These are phyloP conservation scores for Metschnikowia baotianmanensis DNA, from an alignment of 805 yeast genomes.

Conservation along the genomic window DNA sequence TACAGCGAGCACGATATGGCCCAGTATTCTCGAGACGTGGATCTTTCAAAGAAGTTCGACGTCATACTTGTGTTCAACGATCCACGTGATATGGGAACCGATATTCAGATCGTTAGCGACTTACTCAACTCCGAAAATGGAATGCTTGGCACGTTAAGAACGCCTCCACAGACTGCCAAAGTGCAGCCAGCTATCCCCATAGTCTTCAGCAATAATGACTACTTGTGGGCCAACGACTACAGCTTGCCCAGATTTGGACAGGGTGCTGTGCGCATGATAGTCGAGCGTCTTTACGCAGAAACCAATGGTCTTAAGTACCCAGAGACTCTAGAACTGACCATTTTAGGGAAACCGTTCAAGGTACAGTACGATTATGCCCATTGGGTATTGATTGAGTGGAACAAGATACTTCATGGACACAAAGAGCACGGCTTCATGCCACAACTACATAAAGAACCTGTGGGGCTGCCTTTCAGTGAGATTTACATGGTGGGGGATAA, in stretches of 20 bases:
- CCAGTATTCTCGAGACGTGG: slow-evolving; percentile 35
- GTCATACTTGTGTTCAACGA: slow-evolving; percentile 84
- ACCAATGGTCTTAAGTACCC: slow-evolving; percentile 43
- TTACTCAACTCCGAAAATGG: slow-evolving; percentile 65
- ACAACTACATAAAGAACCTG: slow-evolving; percentile 39
- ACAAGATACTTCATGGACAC: slow-evolving; percentile 32
- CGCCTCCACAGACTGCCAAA: slow-evolving; percentile 8
- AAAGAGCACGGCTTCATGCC: slow-evolving; percentile 33
- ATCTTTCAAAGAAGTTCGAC: slow-evolving; percentile 50
- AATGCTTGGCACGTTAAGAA: slow-evolving; percentile 56
- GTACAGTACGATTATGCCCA: slow-evolving; percentile 84
- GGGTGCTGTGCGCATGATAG: slow-evolving; percentile 72
- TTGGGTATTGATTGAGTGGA: slow-evolving; percentile 60
- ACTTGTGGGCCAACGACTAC: slow-evolving; percentile 85
- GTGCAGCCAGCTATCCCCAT: slow-evolving; percentile 61
- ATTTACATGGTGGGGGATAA: slow-evolving; percentile 97
- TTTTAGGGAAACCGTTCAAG: slow-evolving; percentile 79
- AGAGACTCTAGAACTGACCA: slow-evolving; percentile 46
- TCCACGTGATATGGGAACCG: slow-evolving; percentile 86
- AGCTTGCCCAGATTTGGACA: slow-evolving; percentile 81
- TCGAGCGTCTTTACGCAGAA: slow-evolving; percentile 58
- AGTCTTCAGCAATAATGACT: slow-evolving; percentile 78
- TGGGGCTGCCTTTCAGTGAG: slow-evolving; percentile 40
- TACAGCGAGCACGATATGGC: slow-evolving; percentile 45
- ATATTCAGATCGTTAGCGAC: slow-evolving; percentile 74